phyloP scores from a whole-genome alignment of 306 rosid genomes.

The apple (Malus domestica) region DNA sequence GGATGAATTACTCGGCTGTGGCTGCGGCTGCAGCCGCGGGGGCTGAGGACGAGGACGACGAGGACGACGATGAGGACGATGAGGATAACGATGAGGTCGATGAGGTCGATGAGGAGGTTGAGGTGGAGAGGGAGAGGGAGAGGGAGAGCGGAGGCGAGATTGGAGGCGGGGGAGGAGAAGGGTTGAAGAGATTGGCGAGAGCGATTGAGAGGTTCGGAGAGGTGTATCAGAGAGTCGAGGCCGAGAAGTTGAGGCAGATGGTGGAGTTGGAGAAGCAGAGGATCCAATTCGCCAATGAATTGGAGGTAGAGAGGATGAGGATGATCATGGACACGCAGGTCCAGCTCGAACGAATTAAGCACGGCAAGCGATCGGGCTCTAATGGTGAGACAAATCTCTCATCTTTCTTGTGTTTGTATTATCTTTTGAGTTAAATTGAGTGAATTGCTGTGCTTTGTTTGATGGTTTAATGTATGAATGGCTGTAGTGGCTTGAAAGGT shows the following conservation, averaged over 20 bases:
- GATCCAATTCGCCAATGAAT: conserved; percentile 82
- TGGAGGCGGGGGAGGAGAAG: conserved; percentile 54
- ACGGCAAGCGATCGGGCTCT: conserved; percentile 66
- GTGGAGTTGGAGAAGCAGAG: conserved; percentile 92
- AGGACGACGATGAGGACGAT: conserved; percentile 36
- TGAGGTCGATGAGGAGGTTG: conserved; percentile 36
- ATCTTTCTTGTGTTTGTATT: neutral
- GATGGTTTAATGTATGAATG: too few relatives aligned
- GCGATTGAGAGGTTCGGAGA: conserved; percentile 81
- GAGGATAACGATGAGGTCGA: conserved; percentile 16
- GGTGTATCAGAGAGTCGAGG: conserved; percentile 81
- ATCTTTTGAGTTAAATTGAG: neutral
- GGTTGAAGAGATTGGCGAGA: conserved; percentile 67
- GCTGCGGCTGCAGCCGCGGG: conserved; percentile 81
- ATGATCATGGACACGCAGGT: conserved; percentile 91
- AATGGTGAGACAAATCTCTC: conserved; percentile 45
- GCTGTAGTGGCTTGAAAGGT: too few relatives aligned
- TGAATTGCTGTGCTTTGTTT: too few relatives aligned
- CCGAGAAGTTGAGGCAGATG: conserved; percentile 81
- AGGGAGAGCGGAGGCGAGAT: conserved; percentile 27
- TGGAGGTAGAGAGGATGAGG: conserved; percentile 82
- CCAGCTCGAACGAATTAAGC: conserved; percentile 87
- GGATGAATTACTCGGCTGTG: conserved; percentile 79
- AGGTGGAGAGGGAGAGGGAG: conserved; percentile 44
- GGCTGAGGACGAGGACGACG: conserved; percentile 60